phyloP scores from a whole-genome alignment of 805 yeast species.

The Metschnikowia sp. region DNA sequence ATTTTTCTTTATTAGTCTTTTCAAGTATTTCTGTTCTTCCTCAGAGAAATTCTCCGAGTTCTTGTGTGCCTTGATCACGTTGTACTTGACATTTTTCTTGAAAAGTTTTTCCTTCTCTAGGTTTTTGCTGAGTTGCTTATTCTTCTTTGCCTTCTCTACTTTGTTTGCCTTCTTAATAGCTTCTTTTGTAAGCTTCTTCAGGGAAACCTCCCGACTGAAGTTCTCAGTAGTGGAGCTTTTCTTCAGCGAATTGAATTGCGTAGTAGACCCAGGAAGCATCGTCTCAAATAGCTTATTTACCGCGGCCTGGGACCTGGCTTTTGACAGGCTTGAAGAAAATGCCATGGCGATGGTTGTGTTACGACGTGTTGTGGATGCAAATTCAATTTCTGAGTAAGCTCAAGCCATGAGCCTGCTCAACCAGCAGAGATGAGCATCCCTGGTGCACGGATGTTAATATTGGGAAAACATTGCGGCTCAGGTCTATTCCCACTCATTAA shows the following conservation, averaged over 20 bases:
- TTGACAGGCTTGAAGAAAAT: slow-evolving; percentile 20
- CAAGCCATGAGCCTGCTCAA: background rate
- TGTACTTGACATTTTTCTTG: slow-evolving; percentile 35
- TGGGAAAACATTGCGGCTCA: background rate
- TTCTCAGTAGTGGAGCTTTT: slow-evolving; percentile 15
- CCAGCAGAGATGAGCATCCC: slow-evolving; percentile 5
- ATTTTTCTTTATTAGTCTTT: slow-evolving; percentile 37
- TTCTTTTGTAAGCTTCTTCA: slow-evolving; percentile 15
- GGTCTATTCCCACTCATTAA: background rate
- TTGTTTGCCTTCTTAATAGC: slow-evolving; percentile 20
- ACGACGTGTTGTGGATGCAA: background rate
- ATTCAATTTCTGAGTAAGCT: background rate
- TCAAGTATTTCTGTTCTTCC: slow-evolving; percentile 37
- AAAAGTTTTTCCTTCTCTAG: slow-evolving; percentile 30
- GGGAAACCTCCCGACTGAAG: slow-evolving; percentile 16
- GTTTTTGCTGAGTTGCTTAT: slow-evolving; percentile 27
- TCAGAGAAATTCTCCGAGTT: slow-evolving; percentile 20
- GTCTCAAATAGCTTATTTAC: slow-evolving; percentile 24
- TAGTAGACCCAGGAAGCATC: slow-evolving; percentile 20
- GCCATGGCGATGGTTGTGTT: slow-evolving; percentile 13
- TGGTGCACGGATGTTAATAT: slow-evolving; percentile 5
- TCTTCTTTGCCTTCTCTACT: slow-evolving; percentile 19
- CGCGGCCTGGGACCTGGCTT: slow-evolving; percentile 23
- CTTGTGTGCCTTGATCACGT: slow-evolving; percentile 34
- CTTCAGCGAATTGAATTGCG: slow-evolving; percentile 4